Conservation (phyloP, 768 basidiomycete genomes). For the Infundibulicybe gibba region DNA sequence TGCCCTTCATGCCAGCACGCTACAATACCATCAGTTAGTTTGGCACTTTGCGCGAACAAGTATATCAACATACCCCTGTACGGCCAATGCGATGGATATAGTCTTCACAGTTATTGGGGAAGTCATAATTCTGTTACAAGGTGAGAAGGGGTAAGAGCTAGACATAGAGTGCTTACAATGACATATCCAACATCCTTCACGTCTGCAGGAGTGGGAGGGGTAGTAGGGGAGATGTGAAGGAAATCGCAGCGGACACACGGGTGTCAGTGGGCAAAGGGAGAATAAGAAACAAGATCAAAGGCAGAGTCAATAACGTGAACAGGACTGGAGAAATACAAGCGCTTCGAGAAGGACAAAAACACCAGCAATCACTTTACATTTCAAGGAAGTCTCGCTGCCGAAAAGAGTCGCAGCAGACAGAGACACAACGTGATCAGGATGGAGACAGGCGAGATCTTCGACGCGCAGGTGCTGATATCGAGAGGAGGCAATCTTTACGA, state of each 20-base stretch:
- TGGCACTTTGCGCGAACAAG: not conserved
- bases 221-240: slow-evolving; percentile 28
- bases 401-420: slow-evolving; percentile 18
- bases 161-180: slow-evolving; percentile 57
- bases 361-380: slow-evolving; percentile 22
- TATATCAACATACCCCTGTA: slow-evolving; percentile 61
- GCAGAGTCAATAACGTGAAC: slow-evolving; percentile 43
- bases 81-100: slow-evolving; percentile 99
- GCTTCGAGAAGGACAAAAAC: slow-evolving; percentile 34
- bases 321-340: slow-evolving; percentile 39
- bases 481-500: slow-evolving; percentile 20
- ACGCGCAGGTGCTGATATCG: slow-evolving; percentile 38
- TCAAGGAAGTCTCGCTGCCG: slow-evolving; percentile 33
- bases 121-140: slow-evolving; percentile 82
- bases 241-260: slow-evolving; percentile 30
- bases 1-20: slow-evolving; percentile 91
- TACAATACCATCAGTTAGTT: slow-evolving; percentile 22
- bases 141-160: slow-evolving; percentile 3
- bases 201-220: slow-evolving; percentile 52
- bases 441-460: slow-evolving; percentile 50
- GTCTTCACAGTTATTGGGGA: slow-evolving; percentile 97
- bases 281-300: slow-evolving; percentile 31
- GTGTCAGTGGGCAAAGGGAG: slow-evolving; percentile 19
- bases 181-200: slow-evolving; percentile 99
- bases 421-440: slow-evolving; percentile 45